A percentile compares a stretch with the other conserved stretches of the same genome.
Conservation (phyloP, 768 basidiomycete genomes). For the Tylopilus intermedius region DNA sequence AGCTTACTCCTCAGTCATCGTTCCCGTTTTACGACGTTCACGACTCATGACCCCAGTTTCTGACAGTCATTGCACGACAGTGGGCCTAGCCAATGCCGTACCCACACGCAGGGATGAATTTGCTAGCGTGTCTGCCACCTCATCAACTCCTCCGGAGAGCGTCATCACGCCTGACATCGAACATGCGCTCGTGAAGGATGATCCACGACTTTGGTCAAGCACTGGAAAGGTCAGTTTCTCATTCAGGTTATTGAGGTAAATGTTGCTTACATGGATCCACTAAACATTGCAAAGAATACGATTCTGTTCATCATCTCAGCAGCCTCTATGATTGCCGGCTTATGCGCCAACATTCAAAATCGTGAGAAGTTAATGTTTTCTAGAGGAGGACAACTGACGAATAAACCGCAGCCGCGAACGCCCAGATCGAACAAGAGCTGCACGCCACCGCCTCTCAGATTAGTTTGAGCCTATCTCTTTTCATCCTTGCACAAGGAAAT, state of each 20-base stretch:
- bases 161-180: constrained; percentile 31
- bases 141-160: background rate
- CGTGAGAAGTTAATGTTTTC: constrained; percentile 13
- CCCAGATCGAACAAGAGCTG: constrained; percentile 57
- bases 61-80: too few relatives aligned
- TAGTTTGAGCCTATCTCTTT: constrained; percentile 64
- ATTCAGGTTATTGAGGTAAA: background rate
- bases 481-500: constrained; percentile 66
- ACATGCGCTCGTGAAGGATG: constrained; percentile 46
- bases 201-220: constrained; percentile 58
- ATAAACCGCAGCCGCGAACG: constrained; percentile 52
- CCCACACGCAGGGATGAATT: too few relatives aligned
- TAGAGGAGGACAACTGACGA: background rate
- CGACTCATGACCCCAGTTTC: too few relatives aligned
- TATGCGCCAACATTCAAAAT: constrained; percentile 28
- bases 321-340: constrained; percentile 28
- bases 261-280: background rate
- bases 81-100: too few relatives aligned
- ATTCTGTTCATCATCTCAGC: constrained; percentile 23
- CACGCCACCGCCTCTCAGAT: constrained; percentile 59
- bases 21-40: too few relatives aligned
- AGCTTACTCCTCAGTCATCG: too few relatives aligned
- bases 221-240: constrained; percentile 45
- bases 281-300: constrained; percentile 10
- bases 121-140: too few relatives aligned